Base-by-base conservation (phyloP, 2,329 filamentous ascomycete genomes). In the Penicillium sp. region DNA sequence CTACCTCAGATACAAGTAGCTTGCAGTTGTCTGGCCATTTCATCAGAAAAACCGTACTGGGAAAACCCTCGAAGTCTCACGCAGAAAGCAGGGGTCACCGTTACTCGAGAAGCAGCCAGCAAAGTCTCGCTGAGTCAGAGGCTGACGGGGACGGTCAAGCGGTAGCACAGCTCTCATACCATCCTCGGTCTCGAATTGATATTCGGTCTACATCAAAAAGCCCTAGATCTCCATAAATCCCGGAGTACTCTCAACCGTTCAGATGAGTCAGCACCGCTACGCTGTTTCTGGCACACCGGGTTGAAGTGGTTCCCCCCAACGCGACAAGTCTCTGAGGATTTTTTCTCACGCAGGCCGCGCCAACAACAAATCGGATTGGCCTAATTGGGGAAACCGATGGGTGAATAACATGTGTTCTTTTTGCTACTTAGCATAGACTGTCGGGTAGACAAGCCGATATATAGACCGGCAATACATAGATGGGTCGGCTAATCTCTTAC, bases 241-340 rank as follows among this genome's bases (percentile, higher is more conserved):
- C 33, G 33, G 27, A 28, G 25, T 15, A 40, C 35, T 25, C 12
- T 6, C 43, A 46, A 39, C 42, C 49, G 38, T 35, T 12, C 6
- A 32, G 45, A 52, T 35, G 32, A 49, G 39, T 47, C 23, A 42
- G 40, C 46, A 25, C 44, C 29, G 38, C 50, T 47, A 55, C 28
- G 40, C 40, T 53, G n/a, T 31, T 53, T 50, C 44, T 23, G 46
- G 53, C 44, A 53, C 53, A 55, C 53, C 53, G 53, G 41, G 33
- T 25, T 33, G 20, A 23, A 4, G 3, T 23, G 20, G 20, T 23
- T 23, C 20, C 15, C 18, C 42, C 49, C 51, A 53, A 48, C 48
- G n/a, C 27, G 27, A 8, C 25, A 7, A 27, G 4, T 7, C 27
- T 28, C 2, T 27, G 28, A 29, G 28, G 4, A 10, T 29, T 29